Base-by-base conservation (phyloP, 148 eudicot species). In the Linanthus parryae region DNA sequence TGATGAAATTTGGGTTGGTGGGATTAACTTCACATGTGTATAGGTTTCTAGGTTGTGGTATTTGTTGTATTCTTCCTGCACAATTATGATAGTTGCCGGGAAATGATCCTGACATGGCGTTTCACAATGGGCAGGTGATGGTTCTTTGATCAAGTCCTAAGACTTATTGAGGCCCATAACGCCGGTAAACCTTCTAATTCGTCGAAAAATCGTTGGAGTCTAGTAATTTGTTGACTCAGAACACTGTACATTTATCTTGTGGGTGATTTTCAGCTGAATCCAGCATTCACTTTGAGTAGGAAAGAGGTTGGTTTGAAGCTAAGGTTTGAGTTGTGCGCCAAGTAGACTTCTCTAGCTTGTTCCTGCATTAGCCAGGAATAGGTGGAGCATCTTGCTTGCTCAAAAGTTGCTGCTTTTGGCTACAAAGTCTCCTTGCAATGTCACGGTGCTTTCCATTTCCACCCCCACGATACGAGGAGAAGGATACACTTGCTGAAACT, bases 401-500 rank as follows among this genome's bases (percentile, higher is more conserved):
- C 35, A 62, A 56, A 38, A 42, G 49, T 56, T 57, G 22, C 21
- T 24, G 42, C 20, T 53, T 48, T 52, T 35, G 15, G 13, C 47
- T 63, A 16, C 16, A 20, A 40, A 7, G 55, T 21, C 30, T 38
- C 7, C 54, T 13, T 58, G 66, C 78, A 50, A 80, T 80, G 85
- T 80, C 85, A 52, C 85, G 85, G 55, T 80, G 85, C 77, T 80
- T 80, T 63, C 81, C 81, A 47, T 80, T 75, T 66, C 85, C 85
- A 48, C 81, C 85, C 38, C 85, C 85, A 52, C 81, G 85, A 59
- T 80, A 75, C 69, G 81, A 66, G 48, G 72, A 54, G 56, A 75
- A 75, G 76, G 63, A 63, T 63, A 63, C 38, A 51, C 58, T 63
- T 13, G 73, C 62, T 48, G 76, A 69, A 45, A 58, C 62, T 22